These are phyloP conservation scores for Staphylotrichum tortipilum DNA, from an alignment of 495 filamentous ascomycete genomes.

Conservation along the genomic window DNA sequence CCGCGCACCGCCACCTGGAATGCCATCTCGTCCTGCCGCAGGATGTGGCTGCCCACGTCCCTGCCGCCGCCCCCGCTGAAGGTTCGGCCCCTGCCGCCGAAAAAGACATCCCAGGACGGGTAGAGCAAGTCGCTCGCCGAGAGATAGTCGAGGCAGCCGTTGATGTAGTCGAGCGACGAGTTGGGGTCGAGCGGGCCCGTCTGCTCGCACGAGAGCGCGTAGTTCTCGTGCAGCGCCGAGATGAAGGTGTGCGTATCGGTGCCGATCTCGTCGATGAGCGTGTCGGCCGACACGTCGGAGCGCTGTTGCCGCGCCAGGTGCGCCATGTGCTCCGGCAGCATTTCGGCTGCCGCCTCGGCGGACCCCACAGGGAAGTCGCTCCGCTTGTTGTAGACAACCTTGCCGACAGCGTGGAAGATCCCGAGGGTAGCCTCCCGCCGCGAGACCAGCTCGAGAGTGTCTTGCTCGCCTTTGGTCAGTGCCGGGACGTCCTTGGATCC, in stretches of 20 bases:
- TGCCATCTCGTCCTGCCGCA: slow-evolving; percentile 85
- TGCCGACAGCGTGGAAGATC: slow-evolving; percentile 94
- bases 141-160: slow-evolving; percentile 68
- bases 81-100: slow-evolving; percentile 37
- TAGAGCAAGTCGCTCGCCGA: slow-evolving; percentile 81
- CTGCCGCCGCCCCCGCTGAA: slow-evolving; percentile 37
- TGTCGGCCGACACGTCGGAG: slow-evolving; percentile 63
- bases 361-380: slow-evolving; percentile 32
- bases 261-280: slow-evolving; percentile 77
- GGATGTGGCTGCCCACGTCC: slow-evolving; percentile 54
- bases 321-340: slow-evolving; percentile 52
- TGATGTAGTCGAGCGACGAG: slow-evolving; percentile 56
- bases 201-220: slow-evolving; percentile 69
- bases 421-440: slow-evolving; percentile 80
- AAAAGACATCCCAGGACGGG: slow-evolving; percentile 49
- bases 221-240: slow-evolving; percentile 92
- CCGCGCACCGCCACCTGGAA: slow-evolving; percentile 85
- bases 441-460: slow-evolving; percentile 63
- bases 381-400: slow-evolving; percentile 90
- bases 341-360: slow-evolving; percentile 32
- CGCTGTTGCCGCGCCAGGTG: slow-evolving; percentile 53
- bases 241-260: slow-evolving; percentile 85
- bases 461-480: slow-evolving; percentile 61
- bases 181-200: slow-evolving; percentile 35
- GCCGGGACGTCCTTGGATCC: slow-evolving; percentile 43